Evolutionary conservation across 192 early-diverging fungal genomes (phyloP).

Genomic region (Coemansia brasiliensis): DNA sequence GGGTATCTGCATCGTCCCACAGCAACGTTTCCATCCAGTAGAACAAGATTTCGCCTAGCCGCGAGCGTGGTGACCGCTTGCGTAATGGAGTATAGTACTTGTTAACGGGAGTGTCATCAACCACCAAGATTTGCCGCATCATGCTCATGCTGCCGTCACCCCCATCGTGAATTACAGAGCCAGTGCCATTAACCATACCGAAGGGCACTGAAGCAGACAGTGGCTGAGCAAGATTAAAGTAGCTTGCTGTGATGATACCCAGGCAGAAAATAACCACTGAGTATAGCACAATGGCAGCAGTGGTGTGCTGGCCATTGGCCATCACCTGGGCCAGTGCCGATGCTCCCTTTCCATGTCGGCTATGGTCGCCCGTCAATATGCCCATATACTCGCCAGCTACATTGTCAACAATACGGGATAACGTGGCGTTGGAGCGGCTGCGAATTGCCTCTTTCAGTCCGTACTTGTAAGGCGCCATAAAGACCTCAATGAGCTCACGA

Average conservation of each 20-base stretch:
- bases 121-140: conserved; percentile 52
- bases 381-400: conserved; percentile 39
- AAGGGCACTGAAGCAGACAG: conserved; percentile 27
- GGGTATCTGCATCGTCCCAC: conserved; percentile 46
- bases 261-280: conserved; percentile 53
- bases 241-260: conserved; percentile 52
- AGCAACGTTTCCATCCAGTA: conserved; percentile 61
- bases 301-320: conserved; percentile 45
- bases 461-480: conserved; percentile 38
- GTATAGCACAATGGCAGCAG: conserved; percentile 46
- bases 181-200: conserved; percentile 32
- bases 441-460: conserved; percentile 47
- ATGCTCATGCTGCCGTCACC: conserved; percentile 33
- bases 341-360: conserved; percentile 4
- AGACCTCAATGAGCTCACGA: conserved; percentile 41
- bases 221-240: conserved; percentile 47
- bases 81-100: conserved; percentile 47
- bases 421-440: conserved; percentile 40
- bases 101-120: conserved; percentile 45
- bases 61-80: conserved; percentile 46
- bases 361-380: conserved; percentile 6
- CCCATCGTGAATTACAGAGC: conserved; percentile 1
- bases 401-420: conserved; percentile 50
- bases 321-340: conserved; percentile 26
- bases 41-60: conserved; percentile 52